These are phyloP conservation scores for Yarrowia porcina DNA, from an alignment of 805 yeast species.

Conservation along the genomic window DNA sequence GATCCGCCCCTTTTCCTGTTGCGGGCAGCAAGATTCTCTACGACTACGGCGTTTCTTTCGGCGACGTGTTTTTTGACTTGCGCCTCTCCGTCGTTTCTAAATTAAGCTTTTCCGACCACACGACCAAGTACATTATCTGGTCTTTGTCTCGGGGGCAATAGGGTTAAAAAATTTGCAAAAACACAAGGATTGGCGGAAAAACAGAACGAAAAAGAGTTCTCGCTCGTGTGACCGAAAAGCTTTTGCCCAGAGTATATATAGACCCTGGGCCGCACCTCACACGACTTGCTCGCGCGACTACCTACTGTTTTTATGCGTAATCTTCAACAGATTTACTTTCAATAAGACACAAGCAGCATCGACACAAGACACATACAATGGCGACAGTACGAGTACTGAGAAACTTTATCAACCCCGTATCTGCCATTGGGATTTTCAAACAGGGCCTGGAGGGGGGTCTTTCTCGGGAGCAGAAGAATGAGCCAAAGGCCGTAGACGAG, in stretches of 20 bases:
- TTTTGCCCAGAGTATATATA: not conserved
- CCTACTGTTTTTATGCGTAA: not conserved
- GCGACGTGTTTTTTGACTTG: constrained; percentile 1
- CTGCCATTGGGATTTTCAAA: constrained; percentile 1
- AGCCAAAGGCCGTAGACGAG: not conserved
- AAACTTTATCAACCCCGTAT: constrained; percentile 21
- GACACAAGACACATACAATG: not conserved
- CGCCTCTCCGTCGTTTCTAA: not conserved
- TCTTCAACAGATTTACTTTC: constrained; percentile 20
- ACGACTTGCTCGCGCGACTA: constrained; percentile 4
- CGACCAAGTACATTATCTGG: constrained; percentile 15
- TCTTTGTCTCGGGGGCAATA: constrained; percentile 8
- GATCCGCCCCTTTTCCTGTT: no score
- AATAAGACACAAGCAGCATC: not conserved
- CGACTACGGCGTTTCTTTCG: no score
- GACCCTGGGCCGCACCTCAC: not conserved
- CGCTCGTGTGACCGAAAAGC: constrained; percentile 5
- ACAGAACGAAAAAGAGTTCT: not conserved
- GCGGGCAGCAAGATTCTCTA: no score
- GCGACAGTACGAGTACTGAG: constrained; percentile 20
- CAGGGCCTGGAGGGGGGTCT: constrained; percentile 19
- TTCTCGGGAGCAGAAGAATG: not conserved
- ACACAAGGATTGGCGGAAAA: not conserved
- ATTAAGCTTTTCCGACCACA: not conserved
- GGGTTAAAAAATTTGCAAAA: constrained; percentile 7